Evolutionary conservation across 192 early-diverging fungal species (phyloP).

Genomic region (Coemansia pectinata): DNA sequence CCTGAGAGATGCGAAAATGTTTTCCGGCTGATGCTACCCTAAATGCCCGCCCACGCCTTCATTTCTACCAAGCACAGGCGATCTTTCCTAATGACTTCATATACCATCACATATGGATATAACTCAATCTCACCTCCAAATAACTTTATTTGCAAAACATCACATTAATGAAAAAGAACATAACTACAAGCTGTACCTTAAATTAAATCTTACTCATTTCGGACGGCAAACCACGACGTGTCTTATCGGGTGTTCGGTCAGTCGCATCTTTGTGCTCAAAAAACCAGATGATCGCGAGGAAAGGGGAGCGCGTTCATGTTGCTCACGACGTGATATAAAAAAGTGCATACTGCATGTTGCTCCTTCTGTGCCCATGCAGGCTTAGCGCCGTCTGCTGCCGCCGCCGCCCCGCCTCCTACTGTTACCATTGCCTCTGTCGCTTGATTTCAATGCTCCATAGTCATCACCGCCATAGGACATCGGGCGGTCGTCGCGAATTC

Average conservation of each 20-base stretch:
- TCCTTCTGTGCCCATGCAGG: neutral
- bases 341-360: neutral
- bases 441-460: neutral
- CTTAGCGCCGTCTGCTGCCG: conserved; percentile 7
- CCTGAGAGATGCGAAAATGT: neutral
- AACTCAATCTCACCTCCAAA: neutral
- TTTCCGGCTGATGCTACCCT: neutral
- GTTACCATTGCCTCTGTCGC: neutral
- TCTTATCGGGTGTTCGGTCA: neutral
- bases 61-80: neutral
- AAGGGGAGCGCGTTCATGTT: neutral
- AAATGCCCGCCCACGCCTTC: neutral
- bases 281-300: neutral
- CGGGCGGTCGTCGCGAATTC: conserved; percentile 32
- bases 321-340: neutral
- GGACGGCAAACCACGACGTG: neutral
- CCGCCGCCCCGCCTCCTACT: conserved; percentile 20
- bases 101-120: neutral
- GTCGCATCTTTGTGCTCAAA: neutral
- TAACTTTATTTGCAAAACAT: neutral
- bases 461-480: neutral
- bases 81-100: neutral
- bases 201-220: neutral
- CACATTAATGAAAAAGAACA: neutral
- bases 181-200: neutral